Base-by-base conservation (phyloP, 495 filamentous ascomycete species). In the Evernia prunastri region DNA sequence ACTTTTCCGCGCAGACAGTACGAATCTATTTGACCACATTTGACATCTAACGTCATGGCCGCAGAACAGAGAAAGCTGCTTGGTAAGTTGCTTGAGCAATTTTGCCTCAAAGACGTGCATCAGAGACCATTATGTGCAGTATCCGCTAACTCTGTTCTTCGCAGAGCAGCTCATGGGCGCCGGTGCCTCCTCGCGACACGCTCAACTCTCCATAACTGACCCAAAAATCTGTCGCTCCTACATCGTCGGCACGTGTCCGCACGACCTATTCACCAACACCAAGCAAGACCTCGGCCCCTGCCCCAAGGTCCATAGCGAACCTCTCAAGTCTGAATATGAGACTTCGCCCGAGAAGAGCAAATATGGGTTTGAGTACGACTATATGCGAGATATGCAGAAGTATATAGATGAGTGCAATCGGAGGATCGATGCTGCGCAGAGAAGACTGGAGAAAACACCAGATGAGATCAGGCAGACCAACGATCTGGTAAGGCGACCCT, bases 181-280 rank as follows among this genome's bases (percentile, higher is more conserved):
- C 49, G 84, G 86, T 59, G 83, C 87, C 60, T 80, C 86, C 37
- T 86, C 87, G 54, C 86, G 87, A 76, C 81, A 86, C 57, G 79
- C 89, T 13, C 87, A 94, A 75, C 83, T 96, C 71, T 86, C 89
- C 54, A 87, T 97, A 67, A 94, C 89, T 56, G 95, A 99, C 76
- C 80, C 88, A 40, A 96, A 96, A 78, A 89, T 96, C 67, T 99
- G 94, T 79, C 90, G 91, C 60, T 96, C 91, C 63, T 97, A 92
- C 77, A 83, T 99, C 59, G 91, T 85, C 66, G 94, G 94, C 68
- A 96, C 89, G 47, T 99, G 94, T 74, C 94, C 94, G 8, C 93
- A 97, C 79, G 94, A 99, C 78, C 92, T 97, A 72, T 99, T 99
- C 84, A 97, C 92, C 66, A 99, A 99, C 79, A 99, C 94, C 47